Percentiles rank a stretch among this genome's conserved stretches.
Conservation (phyloP, 2,329 filamentous ascomycete species). For the Hysterium pulicare region DNA sequence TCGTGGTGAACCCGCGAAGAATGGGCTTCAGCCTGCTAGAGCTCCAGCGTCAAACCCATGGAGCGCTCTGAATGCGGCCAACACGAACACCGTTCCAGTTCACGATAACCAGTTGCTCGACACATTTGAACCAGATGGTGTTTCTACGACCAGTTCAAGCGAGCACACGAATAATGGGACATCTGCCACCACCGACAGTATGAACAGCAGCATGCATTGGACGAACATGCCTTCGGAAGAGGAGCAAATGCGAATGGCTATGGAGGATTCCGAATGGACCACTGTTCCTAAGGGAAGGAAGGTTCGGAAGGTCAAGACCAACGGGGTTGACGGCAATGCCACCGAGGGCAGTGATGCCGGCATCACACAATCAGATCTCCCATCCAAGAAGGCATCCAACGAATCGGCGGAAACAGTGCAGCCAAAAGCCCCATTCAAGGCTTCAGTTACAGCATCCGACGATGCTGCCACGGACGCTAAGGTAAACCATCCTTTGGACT, state of each 20-base stretch:
- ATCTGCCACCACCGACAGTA: constrained; percentile 34
- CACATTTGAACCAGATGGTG: constrained; percentile 45
- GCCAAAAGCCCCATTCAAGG: constrained; percentile 27
- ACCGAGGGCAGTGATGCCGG: constrained; percentile 38
- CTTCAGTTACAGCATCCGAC: no score
- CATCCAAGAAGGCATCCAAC: constrained; percentile 12
- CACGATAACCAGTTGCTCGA: constrained; percentile 42
- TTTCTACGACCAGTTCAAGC: constrained; percentile 40
- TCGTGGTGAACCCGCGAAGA: constrained; percentile 79
- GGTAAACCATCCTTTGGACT: constrained; percentile 33
- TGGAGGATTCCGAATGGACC: constrained; percentile 58
- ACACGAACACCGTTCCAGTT: constrained; percentile 13
- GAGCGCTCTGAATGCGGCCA: constrained; percentile 38
- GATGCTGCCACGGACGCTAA: constrained; percentile 13
- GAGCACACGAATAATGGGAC: constrained; percentile 38
- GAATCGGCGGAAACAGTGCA: constrained; percentile 21
- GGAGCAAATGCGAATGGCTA: constrained; percentile 55
- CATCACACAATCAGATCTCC: constrained; percentile 12
- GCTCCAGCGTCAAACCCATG: constrained; percentile 53
- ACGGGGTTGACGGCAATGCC: constrained; percentile 38
- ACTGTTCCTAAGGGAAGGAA: constrained; percentile 56
- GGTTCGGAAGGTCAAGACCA: constrained; percentile 51
- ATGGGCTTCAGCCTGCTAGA: constrained; percentile 58
- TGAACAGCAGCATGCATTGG: constrained; percentile 40
- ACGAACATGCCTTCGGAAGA: constrained; percentile 56